phyloP scores from a whole-genome alignment of 2,329 filamentous ascomycete genomes.

The Trichophyton verrucosum region DNA sequence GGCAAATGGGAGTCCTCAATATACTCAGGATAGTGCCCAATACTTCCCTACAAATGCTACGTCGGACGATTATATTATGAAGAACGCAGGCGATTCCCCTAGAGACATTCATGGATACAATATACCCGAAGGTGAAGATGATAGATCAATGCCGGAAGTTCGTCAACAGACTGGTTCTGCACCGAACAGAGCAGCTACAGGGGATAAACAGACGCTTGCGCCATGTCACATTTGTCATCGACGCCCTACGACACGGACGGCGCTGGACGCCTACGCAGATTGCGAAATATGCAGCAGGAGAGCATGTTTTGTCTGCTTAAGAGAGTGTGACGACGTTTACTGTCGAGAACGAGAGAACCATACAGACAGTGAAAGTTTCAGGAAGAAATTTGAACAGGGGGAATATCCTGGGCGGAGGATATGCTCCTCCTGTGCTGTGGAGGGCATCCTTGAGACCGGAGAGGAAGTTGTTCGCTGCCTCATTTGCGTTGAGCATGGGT shows the following conservation, averaged over 20 bases:
- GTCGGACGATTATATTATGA: not conserved
- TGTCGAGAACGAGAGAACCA: constrained; percentile 16
- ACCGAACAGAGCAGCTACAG: not conserved
- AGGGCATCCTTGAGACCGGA: constrained; percentile 27
- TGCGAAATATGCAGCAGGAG: constrained; percentile 29
- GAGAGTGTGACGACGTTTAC: constrained; percentile 25
- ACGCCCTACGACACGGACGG: constrained; percentile 28
- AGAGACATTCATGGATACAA: not conserved
- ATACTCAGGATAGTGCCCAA: not conserved
- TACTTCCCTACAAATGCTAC: not conserved
- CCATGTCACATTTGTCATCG: constrained; percentile 34
- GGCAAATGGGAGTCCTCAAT: not conserved
- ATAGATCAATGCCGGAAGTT: not conserved
- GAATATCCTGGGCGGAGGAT: constrained; percentile 19
- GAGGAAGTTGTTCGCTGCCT: constrained; percentile 28
- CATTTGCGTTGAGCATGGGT: constrained; percentile 22
- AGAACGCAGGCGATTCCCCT: not conserved
- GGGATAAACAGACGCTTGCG: constrained; percentile 15
- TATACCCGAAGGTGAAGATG: not conserved
- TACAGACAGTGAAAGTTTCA: not conserved
- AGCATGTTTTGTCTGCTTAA: constrained; percentile 32
- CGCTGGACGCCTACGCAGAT: constrained; percentile 31
- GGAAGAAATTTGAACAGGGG: constrained; percentile 6
- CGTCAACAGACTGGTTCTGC: not conserved
- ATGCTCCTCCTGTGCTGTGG: constrained; percentile 30